phyloP scores from a whole-genome alignment of 495 filamentous ascomycete genomes.

The Penicillium tannophilum region DNA sequence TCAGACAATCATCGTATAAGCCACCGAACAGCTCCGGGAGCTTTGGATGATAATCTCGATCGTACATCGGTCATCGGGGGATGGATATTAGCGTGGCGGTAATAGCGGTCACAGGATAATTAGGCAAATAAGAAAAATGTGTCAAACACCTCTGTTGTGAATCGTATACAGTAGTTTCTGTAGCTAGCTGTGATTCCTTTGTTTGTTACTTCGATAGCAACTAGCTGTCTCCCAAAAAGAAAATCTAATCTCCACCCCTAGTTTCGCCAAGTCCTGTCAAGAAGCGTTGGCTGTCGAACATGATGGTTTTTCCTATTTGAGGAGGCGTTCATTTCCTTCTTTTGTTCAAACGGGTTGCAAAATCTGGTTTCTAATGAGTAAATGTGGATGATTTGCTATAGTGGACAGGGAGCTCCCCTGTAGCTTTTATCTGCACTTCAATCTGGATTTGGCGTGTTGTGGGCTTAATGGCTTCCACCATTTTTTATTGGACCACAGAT shows the following conservation, averaged over 20 bases:
- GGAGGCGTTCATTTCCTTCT: background rate
- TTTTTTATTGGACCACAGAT: background rate
- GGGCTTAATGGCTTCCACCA: background rate
- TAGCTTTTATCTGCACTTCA: slow-evolving; percentile 13
- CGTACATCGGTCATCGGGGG: background rate
- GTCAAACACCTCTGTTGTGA: background rate
- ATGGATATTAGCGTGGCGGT: background rate
- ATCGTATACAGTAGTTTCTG: background rate
- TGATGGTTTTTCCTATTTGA: too few species aligned
- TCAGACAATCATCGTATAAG: background rate
- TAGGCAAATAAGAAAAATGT: background rate
- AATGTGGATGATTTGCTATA: slow-evolving; percentile 1
- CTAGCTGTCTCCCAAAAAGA: background rate
- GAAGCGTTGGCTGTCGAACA: background rate
- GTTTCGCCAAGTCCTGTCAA: background rate
- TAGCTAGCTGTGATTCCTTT: background rate
- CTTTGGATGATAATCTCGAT: background rate
- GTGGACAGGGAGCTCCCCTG: slow-evolving; percentile 17
- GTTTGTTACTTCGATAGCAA: slow-evolving; percentile 6
- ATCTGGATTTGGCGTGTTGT: slow-evolving; percentile 3
- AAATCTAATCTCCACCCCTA: background rate
- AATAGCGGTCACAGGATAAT: background rate
- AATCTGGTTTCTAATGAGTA: background rate
- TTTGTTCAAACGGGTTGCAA: slow-evolving; percentile 1
- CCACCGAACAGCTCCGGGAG: slow-evolving; percentile 26